A percentile compares a stretch with the other conserved stretches of the same genome.
Conservation (phyloP, 768 basidiomycete species). For the Tylopilus intermedius region DNA sequence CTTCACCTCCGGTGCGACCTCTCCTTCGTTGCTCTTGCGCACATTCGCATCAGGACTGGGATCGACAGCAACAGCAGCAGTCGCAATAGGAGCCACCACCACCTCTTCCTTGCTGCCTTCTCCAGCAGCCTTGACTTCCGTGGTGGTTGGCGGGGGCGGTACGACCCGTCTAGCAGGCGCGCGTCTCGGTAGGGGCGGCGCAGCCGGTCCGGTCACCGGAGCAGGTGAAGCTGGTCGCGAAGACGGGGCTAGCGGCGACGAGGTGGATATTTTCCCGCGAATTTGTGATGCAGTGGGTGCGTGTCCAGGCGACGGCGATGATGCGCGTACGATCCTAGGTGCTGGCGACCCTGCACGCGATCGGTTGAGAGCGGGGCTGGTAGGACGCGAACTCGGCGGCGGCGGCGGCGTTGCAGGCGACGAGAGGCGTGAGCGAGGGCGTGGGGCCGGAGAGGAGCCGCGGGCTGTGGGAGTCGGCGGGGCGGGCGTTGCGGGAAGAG, state of each 20-base stretch:
- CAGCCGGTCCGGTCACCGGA: conserved; percentile 9
- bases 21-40: not conserved
- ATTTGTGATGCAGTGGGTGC: conserved; percentile 2
- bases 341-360: conserved; percentile 26
- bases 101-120: conserved; percentile 7
- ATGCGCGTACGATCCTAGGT: conserved; percentile 7
- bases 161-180: conserved; percentile 49
- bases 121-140: not conserved
- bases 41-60: not conserved
- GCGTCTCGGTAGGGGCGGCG: conserved; percentile 62
- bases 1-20: conserved; percentile 3
- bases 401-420: conserved; percentile 26
- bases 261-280: conserved; percentile 13
- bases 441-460: conserved; percentile 17
- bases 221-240: conserved; percentile 37
- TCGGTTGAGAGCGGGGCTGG: conserved; percentile 20
- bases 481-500: conserved; percentile 25
- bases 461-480: conserved; percentile 24
- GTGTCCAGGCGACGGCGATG: conserved; percentile 13
- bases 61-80: not conserved
- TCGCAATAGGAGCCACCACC: not conserved
- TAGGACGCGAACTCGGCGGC: conserved; percentile 32
- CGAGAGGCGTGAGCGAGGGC: conserved; percentile 32
- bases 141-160: conserved; percentile 22
- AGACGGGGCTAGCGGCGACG: conserved; percentile 30